A percentile compares a stretch with the other conserved stretches of the same genome.
Conservation (phyloP, 352 stramenopile genomes). For the Phytopythium vexans region DNA sequence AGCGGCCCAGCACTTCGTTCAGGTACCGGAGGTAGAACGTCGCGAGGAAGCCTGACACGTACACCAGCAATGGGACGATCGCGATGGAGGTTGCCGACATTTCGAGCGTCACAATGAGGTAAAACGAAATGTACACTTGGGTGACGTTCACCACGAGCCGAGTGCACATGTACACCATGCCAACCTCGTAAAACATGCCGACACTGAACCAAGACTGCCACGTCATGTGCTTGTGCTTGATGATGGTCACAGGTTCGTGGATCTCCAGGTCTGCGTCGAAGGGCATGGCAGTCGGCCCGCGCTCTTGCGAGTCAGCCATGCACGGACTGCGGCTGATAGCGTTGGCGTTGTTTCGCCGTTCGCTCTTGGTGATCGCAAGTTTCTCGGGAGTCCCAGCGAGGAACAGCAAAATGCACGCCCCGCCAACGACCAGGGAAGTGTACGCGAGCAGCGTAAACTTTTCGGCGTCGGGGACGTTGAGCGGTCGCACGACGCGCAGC, state of each 20-base stretch:
- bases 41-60: constrained; percentile 76
- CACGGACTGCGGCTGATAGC: constrained; percentile 45
- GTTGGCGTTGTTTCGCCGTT: constrained; percentile 17
- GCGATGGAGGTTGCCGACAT: constrained; percentile 83
- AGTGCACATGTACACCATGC: constrained; percentile 87
- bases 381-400: constrained; percentile 67
- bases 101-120: constrained; percentile 81
- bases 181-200: constrained; percentile 85
- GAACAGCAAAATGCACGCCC: constrained; percentile 61
- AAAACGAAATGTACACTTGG: constrained; percentile 87
- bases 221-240: constrained; percentile 41
- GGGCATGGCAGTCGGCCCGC: constrained; percentile 40
- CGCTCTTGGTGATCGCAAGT: constrained; percentile 18
- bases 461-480: constrained; percentile 55
- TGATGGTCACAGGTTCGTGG: constrained; percentile 21
- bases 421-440: constrained; percentile 63
- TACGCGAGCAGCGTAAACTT: constrained; percentile 82
- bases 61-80: constrained; percentile 81
- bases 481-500: constrained; percentile 49
- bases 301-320: constrained; percentile 40
- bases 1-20: constrained; percentile 68
- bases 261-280: constrained; percentile 55
- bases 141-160: constrained; percentile 82
- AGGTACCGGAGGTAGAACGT: constrained; percentile 76
- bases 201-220: constrained; percentile 78